Evolutionary conservation across 768 basidiomycete species (phyloP).

Genomic region (Hypholoma fasciculare): DNA sequence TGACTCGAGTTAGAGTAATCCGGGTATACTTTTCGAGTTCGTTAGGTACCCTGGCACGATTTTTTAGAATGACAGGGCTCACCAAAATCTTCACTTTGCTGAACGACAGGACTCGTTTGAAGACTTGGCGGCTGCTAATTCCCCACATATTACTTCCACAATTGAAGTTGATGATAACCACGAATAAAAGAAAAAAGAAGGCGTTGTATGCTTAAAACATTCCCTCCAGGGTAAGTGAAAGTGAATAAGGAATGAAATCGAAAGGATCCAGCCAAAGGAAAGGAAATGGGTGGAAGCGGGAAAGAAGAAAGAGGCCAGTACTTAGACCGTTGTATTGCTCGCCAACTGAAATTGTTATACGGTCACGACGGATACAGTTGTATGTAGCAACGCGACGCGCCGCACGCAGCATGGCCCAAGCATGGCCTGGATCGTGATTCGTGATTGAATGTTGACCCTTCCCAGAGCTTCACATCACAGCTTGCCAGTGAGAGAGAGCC

Average conservation of each 20-base stretch:
- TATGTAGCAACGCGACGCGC: background rate
- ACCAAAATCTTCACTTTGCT: conserved; percentile 29
- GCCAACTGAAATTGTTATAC: background rate
- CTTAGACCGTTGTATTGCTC: background rate
- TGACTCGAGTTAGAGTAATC: conserved; percentile 50
- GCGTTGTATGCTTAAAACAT: background rate
- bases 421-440: too few relatives aligned
- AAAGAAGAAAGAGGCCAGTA: background rate
- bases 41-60: too few relatives aligned
- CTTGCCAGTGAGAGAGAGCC: too few relatives aligned
- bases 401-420: too few relatives aligned
- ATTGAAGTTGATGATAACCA: background rate
- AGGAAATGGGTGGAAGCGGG: background rate
- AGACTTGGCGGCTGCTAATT: conserved; percentile 12
- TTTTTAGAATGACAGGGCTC: conserved; percentile 6
- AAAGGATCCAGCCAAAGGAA: background rate
- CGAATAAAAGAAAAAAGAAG: background rate
- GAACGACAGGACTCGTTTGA: conserved; percentile 21
- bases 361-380: too few relatives aligned
- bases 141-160: background rate
- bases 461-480: too few relatives aligned
- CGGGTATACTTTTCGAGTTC: conserved; percentile 37
- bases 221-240: background rate
- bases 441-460: too few relatives aligned
- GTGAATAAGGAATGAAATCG: background rate